Evolutionary conservation across 192 early-diverging fungal species (phyloP).

Genomic region (Coemansia sp.): DNA sequence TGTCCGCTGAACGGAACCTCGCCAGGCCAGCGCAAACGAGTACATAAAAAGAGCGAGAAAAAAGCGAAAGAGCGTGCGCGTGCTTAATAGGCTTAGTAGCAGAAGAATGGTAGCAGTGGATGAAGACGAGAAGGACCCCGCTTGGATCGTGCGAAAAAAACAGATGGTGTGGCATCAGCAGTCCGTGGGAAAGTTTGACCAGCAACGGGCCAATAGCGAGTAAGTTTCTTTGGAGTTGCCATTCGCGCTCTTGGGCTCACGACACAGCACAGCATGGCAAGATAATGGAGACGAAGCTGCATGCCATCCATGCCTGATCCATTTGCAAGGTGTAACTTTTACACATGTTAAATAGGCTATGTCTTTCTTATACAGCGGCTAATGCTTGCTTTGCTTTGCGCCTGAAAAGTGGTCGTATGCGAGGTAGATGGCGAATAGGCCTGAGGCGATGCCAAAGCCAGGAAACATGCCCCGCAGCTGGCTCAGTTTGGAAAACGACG

Average conservation of each 20-base stretch:
- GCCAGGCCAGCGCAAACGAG: background rate
- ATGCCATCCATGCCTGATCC: no score
- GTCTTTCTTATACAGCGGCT: background rate
- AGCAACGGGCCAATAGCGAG: background rate
- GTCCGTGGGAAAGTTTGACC: constrained; percentile 20
- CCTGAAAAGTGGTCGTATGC: constrained; percentile 62
- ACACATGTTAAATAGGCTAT: background rate
- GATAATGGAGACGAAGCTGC: no score
- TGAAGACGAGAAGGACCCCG: no score
- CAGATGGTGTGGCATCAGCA: background rate
- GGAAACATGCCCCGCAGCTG: constrained; percentile 69
- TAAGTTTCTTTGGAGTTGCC: no score
- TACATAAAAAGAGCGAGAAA: background rate
- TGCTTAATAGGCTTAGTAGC: no score
- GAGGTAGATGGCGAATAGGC: constrained; percentile 68
- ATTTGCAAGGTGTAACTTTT: no score
- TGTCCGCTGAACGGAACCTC: background rate
- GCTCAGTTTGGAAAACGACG: constrained; percentile 62
- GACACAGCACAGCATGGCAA: no score
- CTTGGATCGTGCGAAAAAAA: no score
- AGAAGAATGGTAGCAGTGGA: background rate
- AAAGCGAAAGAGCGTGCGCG: no score
- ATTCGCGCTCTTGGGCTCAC: no score
- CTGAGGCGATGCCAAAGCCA: constrained; percentile 73
- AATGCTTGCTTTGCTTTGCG: constrained; percentile 35